Evolutionary conservation across 169 alveolate genomes (phyloP), one percentile per base, ranked within the genome.

Genomic region (Theileria annulata): DNA sequence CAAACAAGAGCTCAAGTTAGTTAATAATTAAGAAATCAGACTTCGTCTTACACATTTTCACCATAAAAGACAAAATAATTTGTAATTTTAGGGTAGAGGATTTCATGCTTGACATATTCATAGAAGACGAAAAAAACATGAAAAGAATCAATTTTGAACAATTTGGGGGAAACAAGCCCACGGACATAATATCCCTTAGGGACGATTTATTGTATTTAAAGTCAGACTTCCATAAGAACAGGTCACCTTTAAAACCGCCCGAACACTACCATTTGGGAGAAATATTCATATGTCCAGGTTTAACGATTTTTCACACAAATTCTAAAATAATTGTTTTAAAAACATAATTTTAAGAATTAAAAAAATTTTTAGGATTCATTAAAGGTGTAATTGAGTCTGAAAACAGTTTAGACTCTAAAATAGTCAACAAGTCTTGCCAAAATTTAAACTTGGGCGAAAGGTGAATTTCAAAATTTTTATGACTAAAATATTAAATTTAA

Each of bases 201-300:
- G 84, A 60, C 2, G 74, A 72, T 27, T 25, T 82, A 9, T 13
- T 10, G 19, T 71, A 76, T 48, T 23, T 30, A 0, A 49, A 54
- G 25, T 28, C 51, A 42, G 49, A 82, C n/a, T 82, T 75, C 58
- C 85, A 82, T 59, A 54, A 69, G 9, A 82, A 82, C 64, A 71
- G 86, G 21, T 42, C 89, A 33, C 85, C 85, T 21, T 58, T 23
- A 37, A 78, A 75, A 37, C 71, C 28, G 56, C 28, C 87, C 6
- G 80, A 75, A 59, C 72, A 56, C 75, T 73, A 75, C 48, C 80
- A 82, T 58, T 75, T 82, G 25, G 89, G 89, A 4, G 89, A 74
- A 69, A 76, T 82, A 28, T 19, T 75, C 28, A 3, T 82, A 21
- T 82, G 89, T 31, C 89, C 89, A 75, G 58, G 89, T 82, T 35